Evolutionary conservation across 2,329 filamentous ascomycete species (phyloP).

Genomic region (Neofusicoccum umdonicola): DNA sequence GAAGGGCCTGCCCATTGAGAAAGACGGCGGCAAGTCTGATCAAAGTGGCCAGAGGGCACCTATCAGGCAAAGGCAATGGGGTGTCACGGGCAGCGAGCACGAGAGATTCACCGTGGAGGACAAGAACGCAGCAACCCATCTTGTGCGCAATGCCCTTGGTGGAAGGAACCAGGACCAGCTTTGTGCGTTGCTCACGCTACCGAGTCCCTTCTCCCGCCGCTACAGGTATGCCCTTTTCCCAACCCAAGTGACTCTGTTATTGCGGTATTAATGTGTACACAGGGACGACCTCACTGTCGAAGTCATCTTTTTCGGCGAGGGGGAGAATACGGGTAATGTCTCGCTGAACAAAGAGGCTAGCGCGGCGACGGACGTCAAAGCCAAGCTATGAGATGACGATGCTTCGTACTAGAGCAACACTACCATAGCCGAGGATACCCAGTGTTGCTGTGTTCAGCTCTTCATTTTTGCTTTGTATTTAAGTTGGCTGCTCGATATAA

Average conservation of each 20-base stretch:
- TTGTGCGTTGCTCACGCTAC: constrained; percentile 84
- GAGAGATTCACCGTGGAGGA: constrained; percentile 92
- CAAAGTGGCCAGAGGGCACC: constrained; percentile 77
- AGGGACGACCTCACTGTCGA: constrained; percentile 96
- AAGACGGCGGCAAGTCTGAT: constrained; percentile 45
- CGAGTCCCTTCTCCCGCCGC: constrained; percentile 83
- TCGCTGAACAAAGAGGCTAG: constrained; percentile 85
- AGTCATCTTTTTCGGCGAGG: constrained; percentile 95
- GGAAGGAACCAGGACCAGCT: constrained; percentile 93
- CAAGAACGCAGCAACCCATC: constrained; percentile 92
- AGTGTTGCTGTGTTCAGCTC: not conserved
- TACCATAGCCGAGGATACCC: constrained; percentile 13
- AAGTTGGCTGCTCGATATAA: not conserved
- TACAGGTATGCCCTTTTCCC: constrained; percentile 66
- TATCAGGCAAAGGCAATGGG: constrained; percentile 88
- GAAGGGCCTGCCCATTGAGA: constrained; percentile 73
- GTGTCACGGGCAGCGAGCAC: constrained; percentile 68
- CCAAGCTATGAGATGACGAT: constrained; percentile 7
- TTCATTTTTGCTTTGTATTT: not conserved
- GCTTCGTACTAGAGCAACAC: not conserved
- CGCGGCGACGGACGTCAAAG: constrained; percentile 39
- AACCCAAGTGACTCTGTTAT: not conserved
- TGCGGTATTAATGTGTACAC: constrained; percentile 24
- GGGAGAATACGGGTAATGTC: constrained; percentile 72
- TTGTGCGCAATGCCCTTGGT: constrained; percentile 91